These are phyloP conservation scores for Pseudogymnoascus sp. DNA, from an alignment of 2,329 filamentous ascomycete genomes.

Conservation along the genomic window DNA sequence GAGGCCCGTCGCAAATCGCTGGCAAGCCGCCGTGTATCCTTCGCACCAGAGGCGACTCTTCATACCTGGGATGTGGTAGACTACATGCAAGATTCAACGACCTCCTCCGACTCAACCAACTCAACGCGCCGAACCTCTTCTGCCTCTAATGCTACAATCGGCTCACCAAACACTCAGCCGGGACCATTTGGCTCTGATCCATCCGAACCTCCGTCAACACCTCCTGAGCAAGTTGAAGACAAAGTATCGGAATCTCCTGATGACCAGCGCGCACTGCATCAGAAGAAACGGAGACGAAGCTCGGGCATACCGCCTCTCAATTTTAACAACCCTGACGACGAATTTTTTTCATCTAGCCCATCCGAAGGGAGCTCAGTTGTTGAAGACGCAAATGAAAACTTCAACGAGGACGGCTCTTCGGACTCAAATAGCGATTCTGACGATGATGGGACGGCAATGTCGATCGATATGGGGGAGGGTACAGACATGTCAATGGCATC, in stretches of 20 bases:
- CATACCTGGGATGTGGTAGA: slow-evolving; percentile 97
- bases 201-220: slow-evolving; percentile 52
- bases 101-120: slow-evolving; percentile 63
- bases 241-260: slow-evolving; percentile 51
- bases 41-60: slow-evolving; percentile 91
- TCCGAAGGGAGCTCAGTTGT: slow-evolving; percentile 48
- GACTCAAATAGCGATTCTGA: slow-evolving; percentile 48
- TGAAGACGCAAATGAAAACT: slow-evolving; percentile 35
- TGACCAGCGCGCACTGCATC: slow-evolving; percentile 55
- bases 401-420: slow-evolving; percentile 31
- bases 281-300: slow-evolving; percentile 52
- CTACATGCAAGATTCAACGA: slow-evolving; percentile 77
- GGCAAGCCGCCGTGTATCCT: slow-evolving; percentile 87
- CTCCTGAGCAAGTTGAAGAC: slow-evolving; percentile 51
- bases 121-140: slow-evolving; percentile 66
- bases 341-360: slow-evolving; percentile 65
- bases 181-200: slow-evolving; percentile 35
- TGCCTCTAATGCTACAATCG: slow-evolving; percentile 20
- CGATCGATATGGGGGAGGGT: slow-evolving; percentile 58
- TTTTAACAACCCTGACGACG: slow-evolving; percentile 56
- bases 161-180: slow-evolving; percentile 22
- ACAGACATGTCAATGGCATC: slow-evolving; percentile 60
- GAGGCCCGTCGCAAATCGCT: slow-evolving; percentile 89
- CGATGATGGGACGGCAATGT: slow-evolving; percentile 73
- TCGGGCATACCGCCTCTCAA: slow-evolving; percentile 58